Percentiles rank a stretch among this genome's conserved stretches.
phyloP scores from a whole-genome alignment of 176 grass and related monocot species.

The Ampelocalamus luodianensis region DNA sequence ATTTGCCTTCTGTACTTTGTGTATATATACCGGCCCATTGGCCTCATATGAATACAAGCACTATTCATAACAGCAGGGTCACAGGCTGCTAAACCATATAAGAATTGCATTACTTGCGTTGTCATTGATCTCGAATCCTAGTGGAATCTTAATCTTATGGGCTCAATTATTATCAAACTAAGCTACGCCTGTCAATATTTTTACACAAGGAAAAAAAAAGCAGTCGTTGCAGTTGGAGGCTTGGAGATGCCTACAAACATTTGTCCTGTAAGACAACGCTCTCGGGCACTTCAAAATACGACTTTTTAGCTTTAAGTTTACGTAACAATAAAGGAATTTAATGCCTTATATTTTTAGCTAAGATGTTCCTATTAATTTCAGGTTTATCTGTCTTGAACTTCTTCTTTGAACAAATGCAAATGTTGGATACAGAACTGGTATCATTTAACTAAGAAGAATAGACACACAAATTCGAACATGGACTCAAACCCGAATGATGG shows the following conservation, averaged over 20 bases:
- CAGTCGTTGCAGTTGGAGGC: not conserved
- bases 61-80: not conserved
- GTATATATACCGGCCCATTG: too few relatives aligned
- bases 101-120: not conserved
- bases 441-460: not conserved
- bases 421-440: too few relatives aligned
- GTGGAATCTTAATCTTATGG: slow-evolving; percentile 48
- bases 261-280: too few relatives aligned
- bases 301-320: not conserved
- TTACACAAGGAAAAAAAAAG: not conserved
- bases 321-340: not conserved
- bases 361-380: too few relatives aligned
- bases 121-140: slow-evolving; percentile 47
- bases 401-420: not conserved
- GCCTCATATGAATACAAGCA: too few relatives aligned
- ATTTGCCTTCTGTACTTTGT: too few relatives aligned
- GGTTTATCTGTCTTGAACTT: not conserved
- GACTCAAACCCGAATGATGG: too few relatives aligned
- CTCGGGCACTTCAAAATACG: not conserved
- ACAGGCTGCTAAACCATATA: slow-evolving; percentile 8
- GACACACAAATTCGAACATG: not conserved
- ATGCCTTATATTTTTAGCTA: not conserved
- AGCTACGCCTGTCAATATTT: not conserved
- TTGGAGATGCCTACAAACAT: too few relatives aligned
- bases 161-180: slow-evolving; percentile 40